Evolutionary conservation across 257 asterid genomes (phyloP).

Genomic region (Nicotiana obtusifolia): DNA sequence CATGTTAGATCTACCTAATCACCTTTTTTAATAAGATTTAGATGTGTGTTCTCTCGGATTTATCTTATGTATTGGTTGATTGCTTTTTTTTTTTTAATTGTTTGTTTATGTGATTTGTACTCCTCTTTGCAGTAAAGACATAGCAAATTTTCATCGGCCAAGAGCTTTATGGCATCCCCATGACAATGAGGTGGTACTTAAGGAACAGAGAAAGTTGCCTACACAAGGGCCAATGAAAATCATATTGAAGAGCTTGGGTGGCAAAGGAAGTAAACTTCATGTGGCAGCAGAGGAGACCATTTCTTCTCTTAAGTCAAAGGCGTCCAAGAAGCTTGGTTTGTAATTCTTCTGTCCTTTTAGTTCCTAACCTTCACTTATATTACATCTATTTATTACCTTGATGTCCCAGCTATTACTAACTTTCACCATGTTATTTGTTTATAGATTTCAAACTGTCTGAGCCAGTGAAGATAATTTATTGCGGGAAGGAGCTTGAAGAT

Average conservation of each 20-base stretch:
- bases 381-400: constrained; percentile 11
- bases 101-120: constrained; percentile 21
- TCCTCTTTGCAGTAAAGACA: constrained; percentile 75
- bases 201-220: constrained; percentile 65
- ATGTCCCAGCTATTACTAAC: neutral
- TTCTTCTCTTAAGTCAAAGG: constrained; percentile 81
- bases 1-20: constrained; percentile 11
- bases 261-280: constrained; percentile 94
- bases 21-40: neutral
- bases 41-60: neutral
- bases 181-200: constrained; percentile 84
- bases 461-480: constrained; percentile 77
- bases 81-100: neutral
- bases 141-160: constrained; percentile 97
- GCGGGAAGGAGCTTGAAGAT: constrained; percentile 93
- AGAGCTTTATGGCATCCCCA: constrained; percentile 97
- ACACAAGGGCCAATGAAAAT: constrained; percentile 83
- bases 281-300: constrained; percentile 86
- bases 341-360: constrained; percentile 8
- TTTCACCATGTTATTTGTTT: constrained; percentile 9
- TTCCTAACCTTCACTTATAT: constrained; percentile 7
- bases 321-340: constrained; percentile 87
- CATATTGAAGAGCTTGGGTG: constrained; percentile 95
- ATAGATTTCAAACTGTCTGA: constrained; percentile 87
- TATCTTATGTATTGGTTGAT: neutral